These are phyloP conservation scores for Pseudozyma tsukubaensis DNA, from an alignment of 1,284 basidiomycete genomes.

Conservation along the genomic window DNA sequence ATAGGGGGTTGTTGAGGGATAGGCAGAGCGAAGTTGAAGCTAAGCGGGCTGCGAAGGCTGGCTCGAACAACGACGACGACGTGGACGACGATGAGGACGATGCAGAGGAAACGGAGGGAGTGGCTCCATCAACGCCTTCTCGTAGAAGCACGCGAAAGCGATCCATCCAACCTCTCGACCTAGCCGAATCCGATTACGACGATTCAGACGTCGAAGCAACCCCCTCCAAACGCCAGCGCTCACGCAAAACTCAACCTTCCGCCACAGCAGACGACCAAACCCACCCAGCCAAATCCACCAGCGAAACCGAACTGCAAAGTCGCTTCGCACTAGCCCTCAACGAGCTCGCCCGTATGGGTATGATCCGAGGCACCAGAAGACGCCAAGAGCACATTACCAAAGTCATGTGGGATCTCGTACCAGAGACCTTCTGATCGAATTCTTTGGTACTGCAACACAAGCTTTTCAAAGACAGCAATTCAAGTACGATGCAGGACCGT, in stretches of 20 bases:
- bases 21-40: background rate
- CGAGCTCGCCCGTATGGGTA: constrained; percentile 61
- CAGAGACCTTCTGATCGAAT: constrained; percentile 22
- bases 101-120: background rate
- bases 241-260: background rate
- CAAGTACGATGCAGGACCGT: background rate
- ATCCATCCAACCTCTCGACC: background rate
- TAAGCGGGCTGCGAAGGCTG: background rate
- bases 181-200: constrained; percentile 9
- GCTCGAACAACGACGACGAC: background rate
- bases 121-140: too few species aligned
- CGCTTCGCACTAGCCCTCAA: constrained; percentile 63
- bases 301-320: constrained; percentile 40
- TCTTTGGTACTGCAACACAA: too few species aligned
- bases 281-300: background rate
- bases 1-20: constrained; percentile 5
- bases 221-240: background rate
- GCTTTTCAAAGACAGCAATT: too few species aligned
- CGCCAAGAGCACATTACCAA: constrained; percentile 62
- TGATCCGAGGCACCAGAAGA: constrained; percentile 56
- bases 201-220: constrained; percentile 19
- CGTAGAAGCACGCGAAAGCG: too few species aligned
- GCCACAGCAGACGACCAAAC: background rate
- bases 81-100: constrained; percentile 5
- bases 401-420: constrained; percentile 60